phyloP scores from a whole-genome alignment of 371 early-diverging fungal genomes.

The Syncephalastrum racemosum region DNA sequence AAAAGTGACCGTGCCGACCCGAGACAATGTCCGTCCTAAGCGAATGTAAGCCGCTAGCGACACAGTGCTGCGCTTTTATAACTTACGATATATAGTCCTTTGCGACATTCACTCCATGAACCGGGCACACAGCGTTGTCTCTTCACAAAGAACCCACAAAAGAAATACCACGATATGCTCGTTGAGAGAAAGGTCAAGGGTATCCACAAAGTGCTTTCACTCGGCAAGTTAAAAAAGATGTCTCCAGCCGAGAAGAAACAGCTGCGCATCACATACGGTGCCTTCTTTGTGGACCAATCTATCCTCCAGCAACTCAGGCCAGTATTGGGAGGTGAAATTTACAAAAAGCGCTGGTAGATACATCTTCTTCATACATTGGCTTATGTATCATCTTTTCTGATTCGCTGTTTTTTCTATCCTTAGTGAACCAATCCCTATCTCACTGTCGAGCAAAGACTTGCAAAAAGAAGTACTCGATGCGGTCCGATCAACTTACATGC shows the following conservation, averaged over 20 bases:
- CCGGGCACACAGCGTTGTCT: slow-evolving; percentile 66
- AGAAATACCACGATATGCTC: slow-evolving; percentile 70
- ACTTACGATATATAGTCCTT: slow-evolving; percentile 21
- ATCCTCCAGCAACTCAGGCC: slow-evolving; percentile 73
- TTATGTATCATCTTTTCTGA: not conserved
- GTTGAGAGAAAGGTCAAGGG: slow-evolving; percentile 58
- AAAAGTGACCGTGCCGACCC: slow-evolving; percentile 16
- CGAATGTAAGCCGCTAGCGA: slow-evolving; percentile 30
- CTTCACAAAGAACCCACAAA: slow-evolving; percentile 84
- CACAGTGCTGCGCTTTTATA: not conserved
- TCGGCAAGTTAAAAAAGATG: slow-evolving; percentile 75
- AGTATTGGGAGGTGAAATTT: slow-evolving; percentile 86
- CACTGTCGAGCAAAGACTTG: slow-evolving; percentile 62
- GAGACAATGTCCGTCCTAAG: slow-evolving; percentile 20
- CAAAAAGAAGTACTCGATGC: slow-evolving; percentile 73
- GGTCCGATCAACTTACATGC: slow-evolving; percentile 75
- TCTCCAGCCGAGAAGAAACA: slow-evolving; percentile 75
- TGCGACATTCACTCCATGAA: slow-evolving; percentile 41
- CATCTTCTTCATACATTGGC: not conserved
- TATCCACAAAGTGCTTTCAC: slow-evolving; percentile 72
- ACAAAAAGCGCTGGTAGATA: slow-evolving; percentile 81
- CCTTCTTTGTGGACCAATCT: slow-evolving; percentile 87
- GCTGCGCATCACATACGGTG: slow-evolving; percentile 71
- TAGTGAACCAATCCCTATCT: slow-evolving; percentile 78
- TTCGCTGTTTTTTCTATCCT: slow-evolving; percentile 7